phyloP scores from a whole-genome alignment of 2,329 filamentous ascomycete genomes.

The Neofusicoccum parvum region DNA sequence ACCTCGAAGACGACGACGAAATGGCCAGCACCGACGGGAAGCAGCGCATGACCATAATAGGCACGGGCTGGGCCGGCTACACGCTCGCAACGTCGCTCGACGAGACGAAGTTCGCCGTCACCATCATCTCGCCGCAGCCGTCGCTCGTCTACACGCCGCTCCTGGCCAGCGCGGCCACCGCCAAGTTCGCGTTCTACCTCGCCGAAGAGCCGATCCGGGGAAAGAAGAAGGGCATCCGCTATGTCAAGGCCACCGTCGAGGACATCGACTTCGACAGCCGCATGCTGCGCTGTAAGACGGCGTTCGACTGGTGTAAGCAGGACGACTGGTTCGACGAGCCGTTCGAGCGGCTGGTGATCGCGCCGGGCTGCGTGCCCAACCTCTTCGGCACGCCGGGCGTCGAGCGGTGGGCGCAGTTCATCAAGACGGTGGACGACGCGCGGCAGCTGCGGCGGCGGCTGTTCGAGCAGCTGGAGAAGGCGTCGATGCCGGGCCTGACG shows the following conservation, averaged over 20 bases:
- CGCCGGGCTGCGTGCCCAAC: slow-evolving; percentile 44
- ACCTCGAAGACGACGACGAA: slow-evolving; percentile 2
- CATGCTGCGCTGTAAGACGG: slow-evolving; percentile 39
- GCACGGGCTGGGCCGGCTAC: slow-evolving; percentile 46
- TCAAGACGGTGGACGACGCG: slow-evolving; percentile 41
- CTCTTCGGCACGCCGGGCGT: slow-evolving; percentile 46
- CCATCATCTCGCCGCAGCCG: slow-evolving; percentile 45
- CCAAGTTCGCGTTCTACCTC: slow-evolving; percentile 48
- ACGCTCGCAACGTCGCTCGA: slow-evolving; percentile 41
- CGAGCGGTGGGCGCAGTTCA: slow-evolving; percentile 42
- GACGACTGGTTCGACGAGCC: slow-evolving; percentile 37
- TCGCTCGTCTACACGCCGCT: slow-evolving; percentile 50
- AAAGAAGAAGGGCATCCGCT: slow-evolving; percentile 32
- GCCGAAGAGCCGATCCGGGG: slow-evolving; percentile 49
- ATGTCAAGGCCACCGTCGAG: slow-evolving; percentile 45
- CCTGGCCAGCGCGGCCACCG: slow-evolving; percentile 44
- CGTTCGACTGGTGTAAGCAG: slow-evolving; percentile 31
- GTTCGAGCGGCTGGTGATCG: slow-evolving; percentile 47
- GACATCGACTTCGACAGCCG: slow-evolving; percentile 41
- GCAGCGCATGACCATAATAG: slow-evolving; percentile 36
- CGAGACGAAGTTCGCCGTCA: slow-evolving; percentile 41
- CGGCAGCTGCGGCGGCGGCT: slow-evolving; percentile 38
- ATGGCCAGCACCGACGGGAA: background rate
- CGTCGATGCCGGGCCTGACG: slow-evolving; percentile 34
- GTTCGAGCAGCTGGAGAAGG: slow-evolving; percentile 41